A percentile compares a stretch with the other conserved stretches of the same genome.
These are phyloP conservation scores for Starmerella sp. DNA, from an alignment of 805 yeast species.

Conservation along the genomic window DNA sequence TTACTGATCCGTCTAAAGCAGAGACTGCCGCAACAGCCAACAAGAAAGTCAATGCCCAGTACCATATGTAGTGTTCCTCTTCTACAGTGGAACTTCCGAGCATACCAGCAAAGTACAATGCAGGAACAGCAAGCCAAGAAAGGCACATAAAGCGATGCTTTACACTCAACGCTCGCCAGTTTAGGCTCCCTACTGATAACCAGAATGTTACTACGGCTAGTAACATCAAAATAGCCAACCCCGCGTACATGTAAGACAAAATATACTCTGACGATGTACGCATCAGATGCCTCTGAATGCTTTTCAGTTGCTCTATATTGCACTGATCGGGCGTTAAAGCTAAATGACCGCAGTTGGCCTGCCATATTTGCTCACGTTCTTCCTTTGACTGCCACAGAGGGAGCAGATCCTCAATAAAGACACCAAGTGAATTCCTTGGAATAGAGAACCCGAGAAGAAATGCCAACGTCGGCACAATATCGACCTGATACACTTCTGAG, in stretches of 20 bases:
- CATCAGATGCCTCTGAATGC: constrained; percentile 30
- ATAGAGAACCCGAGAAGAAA: constrained; percentile 51
- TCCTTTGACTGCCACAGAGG: constrained; percentile 34
- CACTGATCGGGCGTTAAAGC: constrained; percentile 5
- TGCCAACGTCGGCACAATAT: constrained; percentile 60
- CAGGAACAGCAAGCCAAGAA: constrained; percentile 26
- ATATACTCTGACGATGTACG: constrained; percentile 58
- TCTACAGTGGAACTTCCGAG: constrained; percentile 88
- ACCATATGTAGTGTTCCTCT: constrained; percentile 96
- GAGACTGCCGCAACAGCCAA: constrained; percentile 9
- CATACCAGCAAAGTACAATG: constrained; percentile 40
- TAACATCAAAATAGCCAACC: constrained; percentile 30
- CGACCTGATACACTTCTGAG: constrained; percentile 49
- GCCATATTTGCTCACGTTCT: constrained; percentile 21
- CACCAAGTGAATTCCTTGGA: constrained; percentile 66
- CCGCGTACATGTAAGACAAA: constrained; percentile 38
- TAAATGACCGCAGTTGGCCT: constrained; percentile 23
- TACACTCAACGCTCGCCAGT: not conserved
- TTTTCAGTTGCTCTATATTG: constrained; percentile 27
- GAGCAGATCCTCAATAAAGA: constrained; percentile 48
- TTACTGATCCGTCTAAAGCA: not conserved
- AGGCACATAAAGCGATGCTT: constrained; percentile 3
- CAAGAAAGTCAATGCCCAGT: constrained; percentile 49
- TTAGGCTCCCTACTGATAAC: no score
- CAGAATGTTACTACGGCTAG: constrained; percentile 25